Conservation (phyloP, 768 basidiomycete genomes). For the Hebeloma cylindrosporum region DNA sequence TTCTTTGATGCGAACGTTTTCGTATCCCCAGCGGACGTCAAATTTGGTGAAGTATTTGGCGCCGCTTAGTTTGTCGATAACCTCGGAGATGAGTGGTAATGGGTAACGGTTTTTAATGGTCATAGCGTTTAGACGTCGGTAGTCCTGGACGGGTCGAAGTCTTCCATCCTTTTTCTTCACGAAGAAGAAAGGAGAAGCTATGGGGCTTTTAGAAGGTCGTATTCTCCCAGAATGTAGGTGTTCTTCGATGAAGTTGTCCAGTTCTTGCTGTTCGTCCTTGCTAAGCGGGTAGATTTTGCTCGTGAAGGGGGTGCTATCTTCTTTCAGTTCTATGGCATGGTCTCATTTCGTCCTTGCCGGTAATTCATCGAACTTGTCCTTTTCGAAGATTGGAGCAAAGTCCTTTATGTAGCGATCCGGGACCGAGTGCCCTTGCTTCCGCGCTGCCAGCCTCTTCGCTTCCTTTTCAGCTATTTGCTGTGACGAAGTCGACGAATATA, state of each 20-base stretch:
- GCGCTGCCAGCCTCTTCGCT: background rate
- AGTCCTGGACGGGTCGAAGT: conserved; percentile 28
- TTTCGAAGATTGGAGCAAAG: conserved; percentile 4
- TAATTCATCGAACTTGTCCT: background rate
- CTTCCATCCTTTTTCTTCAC: conserved; percentile 13
- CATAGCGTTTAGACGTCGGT: conserved; percentile 28
- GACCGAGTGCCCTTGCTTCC: background rate
- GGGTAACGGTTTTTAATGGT: conserved; percentile 32
- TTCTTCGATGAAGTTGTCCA: conserved; percentile 10
- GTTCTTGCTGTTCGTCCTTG: background rate
- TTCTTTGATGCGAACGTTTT: conserved; percentile 34
- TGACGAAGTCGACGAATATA: background rate
- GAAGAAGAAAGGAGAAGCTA: conserved; percentile 13
- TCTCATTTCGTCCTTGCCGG: conserved; percentile 9
- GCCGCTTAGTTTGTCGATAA: conserved; percentile 25
- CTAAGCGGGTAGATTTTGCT: conserved; percentile 2
- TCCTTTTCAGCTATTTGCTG: conserved; percentile 2
- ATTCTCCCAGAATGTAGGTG: conserved; percentile 6
- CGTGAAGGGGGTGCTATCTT: background rate
- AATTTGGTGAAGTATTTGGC: conserved; percentile 33
- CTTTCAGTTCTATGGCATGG: conserved; percentile 12
- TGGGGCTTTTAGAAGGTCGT: conserved; percentile 6
- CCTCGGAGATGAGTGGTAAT: conserved; percentile 22
- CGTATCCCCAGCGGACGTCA: conserved; percentile 40
- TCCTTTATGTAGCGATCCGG: conserved; percentile 14